These are phyloP conservation scores for Penicillium sp. DNA, from an alignment of 2,329 filamentous ascomycete species.

Conservation along the genomic window DNA sequence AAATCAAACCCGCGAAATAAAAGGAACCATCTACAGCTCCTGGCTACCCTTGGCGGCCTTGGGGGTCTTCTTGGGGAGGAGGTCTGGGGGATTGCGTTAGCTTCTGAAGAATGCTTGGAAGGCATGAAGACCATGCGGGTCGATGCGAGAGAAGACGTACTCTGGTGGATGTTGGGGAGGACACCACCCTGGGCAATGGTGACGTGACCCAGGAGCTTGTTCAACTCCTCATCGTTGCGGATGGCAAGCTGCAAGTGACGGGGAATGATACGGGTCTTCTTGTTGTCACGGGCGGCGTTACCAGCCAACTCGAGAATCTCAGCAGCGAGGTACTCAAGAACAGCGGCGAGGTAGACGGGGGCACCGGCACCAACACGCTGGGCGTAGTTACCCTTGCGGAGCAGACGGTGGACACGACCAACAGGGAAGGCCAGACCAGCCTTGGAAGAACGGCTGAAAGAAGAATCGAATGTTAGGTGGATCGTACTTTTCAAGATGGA, in stretches of 20 bases:
- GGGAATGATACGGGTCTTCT: conserved; percentile 99
- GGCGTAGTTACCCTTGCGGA: conserved; percentile 99
- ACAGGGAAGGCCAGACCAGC: conserved; percentile 98
- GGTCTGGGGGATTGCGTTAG: conserved; percentile 60
- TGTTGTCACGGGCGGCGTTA: conserved; percentile 98
- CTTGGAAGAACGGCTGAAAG: conserved; percentile 88
- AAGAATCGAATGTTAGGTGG: not conserved
- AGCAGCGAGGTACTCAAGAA: conserved; percentile 96
- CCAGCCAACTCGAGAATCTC: conserved; percentile 99
- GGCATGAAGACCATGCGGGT: not conserved
- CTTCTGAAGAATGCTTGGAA: not conserved
- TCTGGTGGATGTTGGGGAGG: conserved; percentile 94
- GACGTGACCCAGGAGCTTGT: conserved; percentile 95
- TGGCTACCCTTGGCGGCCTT: conserved; percentile 95
- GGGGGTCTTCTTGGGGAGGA: conserved; percentile 97
- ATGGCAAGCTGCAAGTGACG: conserved; percentile 99
- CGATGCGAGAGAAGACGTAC: conserved; percentile 55
- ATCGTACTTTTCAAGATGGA: conserved; percentile 26
- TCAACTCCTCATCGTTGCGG: conserved; percentile 98
- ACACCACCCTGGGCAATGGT: conserved; percentile 98
- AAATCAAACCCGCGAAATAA: conserved; percentile 47
- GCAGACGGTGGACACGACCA: conserved; percentile 97
- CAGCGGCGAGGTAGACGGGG: conserved; percentile 93
- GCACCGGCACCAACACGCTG: conserved; percentile 98
- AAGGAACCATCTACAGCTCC: conserved; percentile 72